Evolutionary conservation across 1,284 basidiomycete genomes (phyloP).

Genomic region (Rhodofomes roseus): DNA sequence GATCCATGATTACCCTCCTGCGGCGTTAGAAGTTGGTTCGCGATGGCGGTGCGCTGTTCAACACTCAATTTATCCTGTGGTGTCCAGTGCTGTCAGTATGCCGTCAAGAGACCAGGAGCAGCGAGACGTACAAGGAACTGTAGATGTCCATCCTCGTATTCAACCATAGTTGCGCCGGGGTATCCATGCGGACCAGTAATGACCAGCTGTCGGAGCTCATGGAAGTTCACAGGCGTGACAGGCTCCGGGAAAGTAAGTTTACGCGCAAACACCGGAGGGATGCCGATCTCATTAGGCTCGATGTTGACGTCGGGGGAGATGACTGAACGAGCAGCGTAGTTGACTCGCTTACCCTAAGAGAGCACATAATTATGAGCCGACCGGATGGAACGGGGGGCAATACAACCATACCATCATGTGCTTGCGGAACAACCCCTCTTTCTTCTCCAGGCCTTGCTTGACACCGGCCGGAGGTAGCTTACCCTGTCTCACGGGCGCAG

Average conservation of each 20-base stretch:
- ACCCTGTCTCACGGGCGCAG: slow-evolving; percentile 79
- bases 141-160: slow-evolving; percentile 91
- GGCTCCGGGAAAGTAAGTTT: slow-evolving; percentile 98
- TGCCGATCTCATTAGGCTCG: slow-evolving; percentile 98
- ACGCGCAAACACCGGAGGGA: slow-evolving; percentile 96
- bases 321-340: slow-evolving; percentile 98
- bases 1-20: slow-evolving; percentile 66
- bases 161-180: slow-evolving; percentile 93
- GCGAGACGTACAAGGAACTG: slow-evolving; percentile 64
- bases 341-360: slow-evolving; percentile 93
- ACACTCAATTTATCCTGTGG: slow-evolving; percentile 77
- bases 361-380: not conserved
- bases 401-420: slow-evolving; percentile 91
- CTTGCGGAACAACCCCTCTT: slow-evolving; percentile 97
- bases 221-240: slow-evolving; percentile 89
- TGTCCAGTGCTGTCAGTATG: not conserved
- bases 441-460: slow-evolving; percentile 98
- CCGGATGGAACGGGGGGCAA: not conserved
- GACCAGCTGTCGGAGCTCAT: slow-evolving; percentile 87
- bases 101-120: not conserved
- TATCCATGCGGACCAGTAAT: slow-evolving; percentile 89
- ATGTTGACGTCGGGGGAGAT: slow-evolving; percentile 99
- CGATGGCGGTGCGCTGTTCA: slow-evolving; percentile 92
- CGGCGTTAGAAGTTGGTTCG: slow-evolving; percentile 95
- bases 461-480: slow-evolving; percentile 93